Base-by-base conservation (phyloP, 2,329 filamentous ascomycete genomes). In the Truncatella angustata region DNA sequence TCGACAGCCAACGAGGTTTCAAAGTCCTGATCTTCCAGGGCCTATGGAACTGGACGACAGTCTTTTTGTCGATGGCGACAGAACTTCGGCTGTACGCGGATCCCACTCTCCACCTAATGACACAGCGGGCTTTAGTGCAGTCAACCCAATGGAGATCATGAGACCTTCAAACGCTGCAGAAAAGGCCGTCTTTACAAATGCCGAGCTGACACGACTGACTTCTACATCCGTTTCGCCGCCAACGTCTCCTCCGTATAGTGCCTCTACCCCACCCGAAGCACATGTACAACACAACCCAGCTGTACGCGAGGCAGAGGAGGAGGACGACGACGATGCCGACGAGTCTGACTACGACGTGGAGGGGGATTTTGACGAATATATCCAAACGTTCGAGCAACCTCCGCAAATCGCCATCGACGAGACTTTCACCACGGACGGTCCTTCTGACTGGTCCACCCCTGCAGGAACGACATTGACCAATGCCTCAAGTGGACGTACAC, bases 21-120 rank as follows among this genome's bases (percentile, higher is more conserved):
- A 64, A 60, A 68, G 65, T 55, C 66, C 66, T 37, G 65, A 63
- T 40, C 66, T 68, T 54, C 66, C 65, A 49, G 65, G 66, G 47
- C 65, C 65, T 23, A 67, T 68, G 64, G 60, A 67, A 30, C 43
- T 64, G 21, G 62, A 66, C 14, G 24, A 37, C n/a, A 24, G n/a
- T 47, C 57, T 57, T 26, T 53, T 56, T 44, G 54, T 58, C 48
- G 50, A 50, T 47, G 44, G 54, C 48, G 54, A 56, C 53, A 55
- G 56, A 20, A 54, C 59, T 39, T 61, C 63, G 50, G 55, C 56
- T 50, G 58, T 64, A 39, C 58, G 59, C 28, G 45, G 49, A 23
- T 67, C 65, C 14, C 59, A 63, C 48, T 68, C 66, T 28, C 66
- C 65, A 55, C 54, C 56, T 39, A 54, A 64, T 10, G 56, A 58